Evolutionary conservation across 129 eudicot genomes (phyloP).

Genomic region (Pseudognaphalium luteoalbum): DNA sequence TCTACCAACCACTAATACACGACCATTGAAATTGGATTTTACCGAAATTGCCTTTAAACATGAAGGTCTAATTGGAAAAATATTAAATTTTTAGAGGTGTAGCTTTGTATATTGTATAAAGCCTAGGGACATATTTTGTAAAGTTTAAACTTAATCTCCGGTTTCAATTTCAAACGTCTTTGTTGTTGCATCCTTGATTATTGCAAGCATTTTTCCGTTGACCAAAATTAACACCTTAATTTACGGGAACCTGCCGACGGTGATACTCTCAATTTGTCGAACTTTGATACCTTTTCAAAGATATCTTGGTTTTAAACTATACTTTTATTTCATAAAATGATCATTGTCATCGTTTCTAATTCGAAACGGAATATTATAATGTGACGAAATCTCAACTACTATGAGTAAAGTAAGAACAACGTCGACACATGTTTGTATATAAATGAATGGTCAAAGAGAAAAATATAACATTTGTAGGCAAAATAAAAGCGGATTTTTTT

Average conservation of each 20-base stretch:
- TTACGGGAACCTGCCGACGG: constrained; percentile 42
- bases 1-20: too few relatives aligned
- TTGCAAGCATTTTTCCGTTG: constrained; percentile 4
- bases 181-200: neutral
- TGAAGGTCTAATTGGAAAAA: neutral
- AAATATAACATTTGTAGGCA: too few relatives aligned
- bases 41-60: neutral
- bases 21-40: too few relatives aligned
- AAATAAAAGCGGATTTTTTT: too few relatives aligned
- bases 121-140: neutral
- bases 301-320: neutral
- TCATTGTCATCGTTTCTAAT: neutral
- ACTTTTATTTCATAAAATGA: neutral
- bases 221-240: constrained; percentile 30
- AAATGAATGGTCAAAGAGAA: too few relatives aligned
- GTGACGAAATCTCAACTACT: neutral
- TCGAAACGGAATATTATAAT: neutral
- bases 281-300: constrained; percentile 21
- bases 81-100: too few relatives aligned
- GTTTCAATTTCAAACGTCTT: neutral
- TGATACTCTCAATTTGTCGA: constrained; percentile 30
- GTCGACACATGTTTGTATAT: too few relatives aligned
- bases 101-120: neutral
- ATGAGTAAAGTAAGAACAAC: too few relatives aligned
- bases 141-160: too few relatives aligned